Evolutionary conservation across 2,329 filamentous ascomycete species (phyloP).

Genomic region (Neobulgaria alba): DNA sequence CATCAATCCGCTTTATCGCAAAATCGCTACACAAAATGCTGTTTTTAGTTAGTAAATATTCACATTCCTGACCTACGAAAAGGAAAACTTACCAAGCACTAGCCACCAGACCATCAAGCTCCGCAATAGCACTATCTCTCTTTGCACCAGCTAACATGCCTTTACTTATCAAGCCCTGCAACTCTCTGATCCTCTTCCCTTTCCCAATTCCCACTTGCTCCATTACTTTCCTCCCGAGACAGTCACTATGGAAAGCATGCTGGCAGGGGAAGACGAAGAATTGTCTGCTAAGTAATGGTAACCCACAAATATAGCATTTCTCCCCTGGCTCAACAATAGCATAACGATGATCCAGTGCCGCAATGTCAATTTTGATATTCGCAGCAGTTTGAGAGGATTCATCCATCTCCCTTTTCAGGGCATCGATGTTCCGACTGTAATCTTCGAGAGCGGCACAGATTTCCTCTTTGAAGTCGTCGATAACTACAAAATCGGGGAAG

Average conservation of each 20-base stretch:
- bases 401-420: slow-evolving; percentile 88
- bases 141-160: slow-evolving; percentile 61
- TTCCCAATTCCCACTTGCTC: slow-evolving; percentile 70
- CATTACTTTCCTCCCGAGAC: slow-evolving; percentile 76
- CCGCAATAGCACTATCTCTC: slow-evolving; percentile 75
- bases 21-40: slow-evolving; percentile 92
- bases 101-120: slow-evolving; percentile 87
- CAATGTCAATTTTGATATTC: slow-evolving; percentile 86
- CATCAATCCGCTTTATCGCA: slow-evolving; percentile 88
- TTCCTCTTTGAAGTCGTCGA: slow-evolving; percentile 98
- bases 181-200: slow-evolving; percentile 71
- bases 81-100: slow-evolving; percentile 63
- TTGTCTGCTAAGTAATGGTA: slow-evolving; percentile 80
- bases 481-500: slow-evolving; percentile 97
- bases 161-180: slow-evolving; percentile 76
- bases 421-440: slow-evolving; percentile 85
- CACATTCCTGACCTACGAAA: background rate
- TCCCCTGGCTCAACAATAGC: slow-evolving; percentile 96
- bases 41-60: slow-evolving; percentile 1
- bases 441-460: slow-evolving; percentile 91
- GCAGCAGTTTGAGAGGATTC: slow-evolving; percentile 80
- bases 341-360: slow-evolving; percentile 76
- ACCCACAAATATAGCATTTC: slow-evolving; percentile 78
- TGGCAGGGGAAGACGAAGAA: slow-evolving; percentile 99
- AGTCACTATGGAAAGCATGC: slow-evolving; percentile 95